phyloP scores from a whole-genome alignment of 805 yeast genomes.

The Kodamaea neixiangensis region DNA sequence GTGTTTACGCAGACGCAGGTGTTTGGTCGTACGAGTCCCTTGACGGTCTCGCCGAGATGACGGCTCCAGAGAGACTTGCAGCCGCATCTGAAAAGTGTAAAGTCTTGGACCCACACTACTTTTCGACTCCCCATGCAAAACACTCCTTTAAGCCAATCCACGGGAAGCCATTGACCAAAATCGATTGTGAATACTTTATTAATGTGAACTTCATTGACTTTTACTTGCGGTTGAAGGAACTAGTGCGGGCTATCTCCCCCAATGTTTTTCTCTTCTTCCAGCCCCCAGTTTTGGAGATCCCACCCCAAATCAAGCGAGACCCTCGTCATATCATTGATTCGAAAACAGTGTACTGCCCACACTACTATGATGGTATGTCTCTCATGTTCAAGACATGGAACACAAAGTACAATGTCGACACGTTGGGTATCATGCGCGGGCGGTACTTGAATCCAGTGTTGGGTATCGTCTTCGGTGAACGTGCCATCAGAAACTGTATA shows the following conservation, averaged over 20 bases:
- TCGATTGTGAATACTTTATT: slow-evolving; percentile 46
- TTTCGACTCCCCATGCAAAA: slow-evolving; percentile 27
- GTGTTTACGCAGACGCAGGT: slow-evolving; percentile 79
- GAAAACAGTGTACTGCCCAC: slow-evolving; percentile 77
- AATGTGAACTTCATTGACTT: slow-evolving; percentile 66
- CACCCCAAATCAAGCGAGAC: slow-evolving; percentile 63
- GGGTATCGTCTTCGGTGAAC: slow-evolving; percentile 81
- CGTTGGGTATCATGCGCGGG: slow-evolving; percentile 83
- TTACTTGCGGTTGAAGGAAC: slow-evolving; percentile 51
- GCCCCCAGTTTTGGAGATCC: slow-evolving; percentile 77
- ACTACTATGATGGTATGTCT: slow-evolving; percentile 93
- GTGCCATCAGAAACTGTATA: slow-evolving; percentile 71
- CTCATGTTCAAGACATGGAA: slow-evolving; percentile 92
- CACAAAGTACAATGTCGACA: slow-evolving; percentile 77
- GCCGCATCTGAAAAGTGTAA: slow-evolving; percentile 22
- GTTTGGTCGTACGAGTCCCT: slow-evolving; percentile 60
- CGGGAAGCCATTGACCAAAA: slow-evolving; percentile 8
- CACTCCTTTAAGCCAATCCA: slow-evolving; percentile 34
- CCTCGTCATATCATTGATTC: slow-evolving; percentile 53
- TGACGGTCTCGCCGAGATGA: slow-evolving; percentile 16
- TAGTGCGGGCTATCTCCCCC: slow-evolving; percentile 47
- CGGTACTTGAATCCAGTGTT: slow-evolving; percentile 70
- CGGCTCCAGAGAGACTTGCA: slow-evolving; percentile 33
- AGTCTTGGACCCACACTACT: slow-evolving; percentile 32
- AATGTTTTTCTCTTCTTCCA: slow-evolving; percentile 65